Percentiles rank a stretch among this genome's conserved stretches.
Conservation (phyloP, 495 filamentous ascomycete genomes). For the Penicillium fimorum region DNA sequence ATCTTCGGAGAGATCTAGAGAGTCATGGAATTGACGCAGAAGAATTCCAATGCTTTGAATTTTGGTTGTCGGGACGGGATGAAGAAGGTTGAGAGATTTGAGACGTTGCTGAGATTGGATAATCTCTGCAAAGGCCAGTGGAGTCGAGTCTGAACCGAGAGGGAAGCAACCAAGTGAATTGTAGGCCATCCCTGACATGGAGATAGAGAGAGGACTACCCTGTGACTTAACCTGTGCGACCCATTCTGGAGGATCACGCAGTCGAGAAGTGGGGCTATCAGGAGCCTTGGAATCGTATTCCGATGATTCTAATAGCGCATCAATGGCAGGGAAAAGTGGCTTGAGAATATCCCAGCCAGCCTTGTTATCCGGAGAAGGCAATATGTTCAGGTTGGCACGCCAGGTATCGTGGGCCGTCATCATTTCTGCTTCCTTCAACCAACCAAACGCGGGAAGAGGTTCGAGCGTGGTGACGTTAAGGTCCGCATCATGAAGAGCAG, state of each 20-base stretch:
- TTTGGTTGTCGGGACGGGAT: conserved; percentile 39
- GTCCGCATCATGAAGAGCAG: conserved; percentile 41
- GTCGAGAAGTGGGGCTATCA: conserved; percentile 10
- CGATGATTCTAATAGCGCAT: conserved; percentile 28
- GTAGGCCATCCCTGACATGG: conserved; percentile 45
- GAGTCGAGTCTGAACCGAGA: conserved; percentile 48
- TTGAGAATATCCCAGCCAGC: conserved; percentile 31
- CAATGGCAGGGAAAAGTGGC: conserved; percentile 29
- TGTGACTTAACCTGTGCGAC: conserved; percentile 35
- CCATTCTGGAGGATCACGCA: conserved; percentile 45
- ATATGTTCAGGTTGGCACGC: conserved; percentile 43
- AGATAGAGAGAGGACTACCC: conserved; percentile 50
- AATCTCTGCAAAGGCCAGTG: conserved; percentile 48
- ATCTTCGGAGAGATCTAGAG: conserved; percentile 15
- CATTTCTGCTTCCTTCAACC: conserved; percentile 53
- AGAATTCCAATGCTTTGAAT: conserved; percentile 35
- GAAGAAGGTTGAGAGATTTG: conserved; percentile 45
- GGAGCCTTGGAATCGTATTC: conserved; percentile 15
- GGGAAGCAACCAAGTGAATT: conserved; percentile 56
- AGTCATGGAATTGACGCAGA: conserved; percentile 34
- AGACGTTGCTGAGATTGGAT: conserved; percentile 51
- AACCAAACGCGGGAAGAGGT: conserved; percentile 54
- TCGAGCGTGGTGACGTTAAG: conserved; percentile 37
- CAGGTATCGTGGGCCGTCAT: conserved; percentile 54
- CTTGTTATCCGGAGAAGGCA: conserved; percentile 12